A percentile compares a stretch with the other conserved stretches of the same genome.
These are phyloP conservation scores for Nitzschia palea DNA, from an alignment of 108 stramenopile species.

Conservation along the genomic window DNA sequence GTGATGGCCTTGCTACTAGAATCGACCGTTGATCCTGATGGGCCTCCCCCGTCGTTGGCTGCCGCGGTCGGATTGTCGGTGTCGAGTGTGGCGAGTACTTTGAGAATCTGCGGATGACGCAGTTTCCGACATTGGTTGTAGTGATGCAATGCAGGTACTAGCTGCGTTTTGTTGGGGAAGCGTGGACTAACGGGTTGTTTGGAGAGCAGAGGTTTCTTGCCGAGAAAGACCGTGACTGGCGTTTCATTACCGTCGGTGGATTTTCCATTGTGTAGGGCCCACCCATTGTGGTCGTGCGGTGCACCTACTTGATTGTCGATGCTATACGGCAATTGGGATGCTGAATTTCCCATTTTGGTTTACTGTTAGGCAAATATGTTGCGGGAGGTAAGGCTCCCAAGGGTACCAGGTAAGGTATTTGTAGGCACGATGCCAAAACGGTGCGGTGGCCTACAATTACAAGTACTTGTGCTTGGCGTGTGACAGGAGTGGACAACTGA, in stretches of 20 bases:
- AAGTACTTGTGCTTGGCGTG: no score
- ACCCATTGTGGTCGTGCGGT: conserved; percentile 63
- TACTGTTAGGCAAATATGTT: no score
- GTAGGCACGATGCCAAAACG: no score
- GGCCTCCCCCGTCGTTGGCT: conserved; percentile 14
- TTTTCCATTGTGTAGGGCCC: conserved; percentile 76
- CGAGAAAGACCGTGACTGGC: conserved; percentile 73
- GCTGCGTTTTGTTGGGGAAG: conserved; percentile 43
- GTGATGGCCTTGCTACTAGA: conserved; percentile 40
- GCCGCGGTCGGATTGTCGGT: conserved; percentile 74
- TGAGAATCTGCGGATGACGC: conserved; percentile 77
- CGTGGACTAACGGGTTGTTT: conserved; percentile 47
- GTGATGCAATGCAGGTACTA: conserved; percentile 80
- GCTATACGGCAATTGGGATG: conserved; percentile 73
- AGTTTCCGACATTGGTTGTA: conserved; percentile 71
- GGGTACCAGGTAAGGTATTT: no score
- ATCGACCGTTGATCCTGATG: conserved; percentile 17
- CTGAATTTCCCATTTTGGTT: conserved; percentile 83
- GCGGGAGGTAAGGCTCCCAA: no score
- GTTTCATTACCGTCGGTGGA: conserved; percentile 41
- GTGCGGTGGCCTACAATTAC: no score
- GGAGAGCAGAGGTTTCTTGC: conserved; percentile 59
- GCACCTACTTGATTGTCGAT: conserved; percentile 60
- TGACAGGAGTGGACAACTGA: no score
- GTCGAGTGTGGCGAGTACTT: conserved; percentile 76